Evolutionary conservation across 2,329 filamentous ascomycete species (phyloP).

Genomic region (Monilinia aucupariae): DNA sequence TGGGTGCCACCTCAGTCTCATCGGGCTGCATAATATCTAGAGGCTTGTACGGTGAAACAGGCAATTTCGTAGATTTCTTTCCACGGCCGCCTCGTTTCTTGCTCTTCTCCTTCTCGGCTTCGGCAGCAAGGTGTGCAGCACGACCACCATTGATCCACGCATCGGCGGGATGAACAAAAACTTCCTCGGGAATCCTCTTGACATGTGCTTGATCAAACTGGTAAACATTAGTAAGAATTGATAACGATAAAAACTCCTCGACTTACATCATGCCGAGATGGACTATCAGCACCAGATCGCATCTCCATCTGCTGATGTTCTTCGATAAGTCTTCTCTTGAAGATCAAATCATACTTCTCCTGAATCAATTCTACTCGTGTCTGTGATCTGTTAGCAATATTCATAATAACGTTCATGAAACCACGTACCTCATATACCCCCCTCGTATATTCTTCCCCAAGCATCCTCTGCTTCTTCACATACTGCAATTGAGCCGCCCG

Average conservation of each 20-base stretch:
- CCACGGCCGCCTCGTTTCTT: conserved; percentile 14
- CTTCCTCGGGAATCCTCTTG: conserved; percentile 8
- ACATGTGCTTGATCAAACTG: conserved; percentile 23
- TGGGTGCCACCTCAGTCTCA: conserved; percentile 16
- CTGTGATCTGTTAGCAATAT: conserved; percentile 17
- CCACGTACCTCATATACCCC: conserved; percentile 26
- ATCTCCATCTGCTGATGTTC: conserved; percentile 20
- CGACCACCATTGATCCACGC: conserved; percentile 11
- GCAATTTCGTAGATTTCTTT: conserved; percentile 14
- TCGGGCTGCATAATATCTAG: conserved; percentile 1
- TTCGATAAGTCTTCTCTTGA: conserved; percentile 27
- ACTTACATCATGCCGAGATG: conserved; percentile 29
- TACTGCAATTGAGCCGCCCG: conserved; percentile 18
- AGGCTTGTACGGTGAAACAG: conserved; percentile 8
- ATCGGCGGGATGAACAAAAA: conserved; percentile 10
- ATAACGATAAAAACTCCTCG: background rate
- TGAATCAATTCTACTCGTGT: conserved; percentile 22
- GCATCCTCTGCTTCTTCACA: conserved; percentile 12
- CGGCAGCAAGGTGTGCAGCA: conserved; percentile 12
- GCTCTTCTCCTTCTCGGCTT: conserved; percentile 12
- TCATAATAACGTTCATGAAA: background rate
- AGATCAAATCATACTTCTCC: conserved; percentile 20
- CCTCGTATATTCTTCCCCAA: conserved; percentile 21
- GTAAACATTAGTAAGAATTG: conserved; percentile 15
- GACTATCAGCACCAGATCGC: conserved; percentile 21